These are phyloP conservation scores for Exophiala lecanii-corni DNA, from an alignment of 2,329 filamentous ascomycete species.

Conservation along the genomic window DNA sequence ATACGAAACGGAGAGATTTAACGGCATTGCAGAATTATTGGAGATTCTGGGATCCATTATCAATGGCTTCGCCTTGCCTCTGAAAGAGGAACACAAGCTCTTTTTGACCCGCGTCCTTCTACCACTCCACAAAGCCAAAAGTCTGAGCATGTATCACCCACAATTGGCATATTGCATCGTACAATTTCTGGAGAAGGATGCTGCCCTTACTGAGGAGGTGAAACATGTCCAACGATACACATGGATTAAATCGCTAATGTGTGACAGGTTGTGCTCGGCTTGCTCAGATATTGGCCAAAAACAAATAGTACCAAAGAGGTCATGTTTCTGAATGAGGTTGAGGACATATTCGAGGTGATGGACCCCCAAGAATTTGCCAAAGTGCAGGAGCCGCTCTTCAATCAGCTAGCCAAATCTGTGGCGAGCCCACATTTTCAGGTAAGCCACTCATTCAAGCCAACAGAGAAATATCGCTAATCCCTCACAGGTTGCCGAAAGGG, in stretches of 20 bases:
- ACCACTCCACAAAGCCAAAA: conserved; percentile 96
- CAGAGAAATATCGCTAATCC: too few relatives aligned
- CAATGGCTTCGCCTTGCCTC: conserved; percentile 91
- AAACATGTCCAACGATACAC: conserved; percentile 31
- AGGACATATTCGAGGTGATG: conserved; percentile 99
- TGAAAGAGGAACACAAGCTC: conserved; percentile 98
- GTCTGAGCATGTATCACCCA: conserved; percentile 98
- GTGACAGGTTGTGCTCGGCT: conserved; percentile 84
- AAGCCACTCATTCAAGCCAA: too few relatives aligned
- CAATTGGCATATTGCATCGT: conserved; percentile 98
- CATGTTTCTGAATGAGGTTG: conserved; percentile 98
- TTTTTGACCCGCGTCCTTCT: conserved; percentile 91
- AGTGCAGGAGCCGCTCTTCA: conserved; percentile 95
- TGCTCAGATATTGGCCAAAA: conserved; percentile 97
- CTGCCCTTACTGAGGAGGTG: conserved; percentile 93
- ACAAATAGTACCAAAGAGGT: conserved; percentile 99
- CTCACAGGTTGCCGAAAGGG: conserved; percentile 85
- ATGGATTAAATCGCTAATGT: too few relatives aligned
- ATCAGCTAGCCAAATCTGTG: conserved; percentile 95
- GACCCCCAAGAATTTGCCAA: conserved; percentile 97
- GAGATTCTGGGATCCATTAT: conserved; percentile 98
- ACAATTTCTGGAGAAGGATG: conserved; percentile 97
- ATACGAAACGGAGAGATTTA: conserved; percentile 97
- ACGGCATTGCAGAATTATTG: conserved; percentile 91
- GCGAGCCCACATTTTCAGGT: conserved; percentile 96